Conservation (phyloP, 2,329 filamentous ascomycete genomes). For the Claviceps digitariae region DNA sequence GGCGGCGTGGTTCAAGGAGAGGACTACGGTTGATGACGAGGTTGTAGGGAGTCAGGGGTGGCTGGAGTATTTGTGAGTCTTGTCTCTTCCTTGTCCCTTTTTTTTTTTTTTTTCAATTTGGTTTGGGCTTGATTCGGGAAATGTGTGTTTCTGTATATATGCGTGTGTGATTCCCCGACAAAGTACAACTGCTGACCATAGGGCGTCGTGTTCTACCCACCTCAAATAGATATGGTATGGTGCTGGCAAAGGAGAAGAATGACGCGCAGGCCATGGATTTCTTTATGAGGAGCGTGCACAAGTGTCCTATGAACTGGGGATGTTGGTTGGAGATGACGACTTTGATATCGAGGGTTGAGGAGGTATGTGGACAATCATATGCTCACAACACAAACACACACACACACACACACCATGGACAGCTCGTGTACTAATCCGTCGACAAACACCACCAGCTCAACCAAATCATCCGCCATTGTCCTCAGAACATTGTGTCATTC, state of each 20-base stretch:
- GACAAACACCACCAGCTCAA: slow-evolving; percentile 41
- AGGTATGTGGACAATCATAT: slow-evolving; percentile 36
- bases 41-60: slow-evolving; percentile 67
- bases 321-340: slow-evolving; percentile 88
- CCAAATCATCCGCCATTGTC: slow-evolving; percentile 56
- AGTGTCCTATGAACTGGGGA: slow-evolving; percentile 93
- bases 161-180: too few species aligned
- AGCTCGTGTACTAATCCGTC: background rate
- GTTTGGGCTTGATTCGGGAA: background rate
- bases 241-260: slow-evolving; percentile 82
- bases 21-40: slow-evolving; percentile 42
- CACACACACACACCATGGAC: background rate
- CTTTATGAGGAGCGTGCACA: slow-evolving; percentile 75
- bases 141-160: too few species aligned
- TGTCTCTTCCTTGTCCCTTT: background rate
- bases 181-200: background rate
- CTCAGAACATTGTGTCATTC: slow-evolving; percentile 81
- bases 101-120: too few species aligned
- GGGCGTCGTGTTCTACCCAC: background rate
- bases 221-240: slow-evolving; percentile 63
- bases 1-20: slow-evolving; percentile 65
- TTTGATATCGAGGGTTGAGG: slow-evolving; percentile 65
- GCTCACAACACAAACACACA: background rate
- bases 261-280: slow-evolving; percentile 73
- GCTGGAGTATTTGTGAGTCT: slow-evolving; percentile 62